A percentile compares a stretch with the other conserved stretches of the same genome.
Evolutionary conservation across 2,329 filamentous ascomycete genomes (phyloP).

Genomic region (Penicillium concentricum): DNA sequence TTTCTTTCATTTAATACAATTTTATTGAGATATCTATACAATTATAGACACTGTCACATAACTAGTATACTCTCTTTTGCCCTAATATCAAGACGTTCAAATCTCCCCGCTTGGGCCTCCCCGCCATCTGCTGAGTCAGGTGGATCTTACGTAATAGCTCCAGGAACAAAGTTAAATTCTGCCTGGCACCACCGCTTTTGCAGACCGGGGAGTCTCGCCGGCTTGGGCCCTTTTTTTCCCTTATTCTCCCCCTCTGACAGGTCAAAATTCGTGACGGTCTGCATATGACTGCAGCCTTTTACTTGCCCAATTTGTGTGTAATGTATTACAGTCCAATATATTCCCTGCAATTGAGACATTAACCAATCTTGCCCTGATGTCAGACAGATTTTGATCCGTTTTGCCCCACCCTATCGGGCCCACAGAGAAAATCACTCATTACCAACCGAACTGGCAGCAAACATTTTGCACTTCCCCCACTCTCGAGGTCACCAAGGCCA

Average conservation of each 20-base stretch:
- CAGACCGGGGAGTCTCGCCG: conserved; percentile 2
- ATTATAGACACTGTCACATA: too few species aligned
- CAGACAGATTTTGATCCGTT: conserved; percentile 23
- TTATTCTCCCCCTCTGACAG: background rate
- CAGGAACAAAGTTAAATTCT: conserved; percentile 16
- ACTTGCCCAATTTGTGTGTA: background rate
- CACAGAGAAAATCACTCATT: conserved; percentile 29
- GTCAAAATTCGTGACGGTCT: conserved; percentile 5
- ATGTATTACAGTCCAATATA: background rate
- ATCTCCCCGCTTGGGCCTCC: background rate
- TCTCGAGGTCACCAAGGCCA: conserved; percentile 15
- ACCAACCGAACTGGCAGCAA: conserved; percentile 21
- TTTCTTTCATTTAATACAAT: too few species aligned
- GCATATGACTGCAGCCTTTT: background rate
- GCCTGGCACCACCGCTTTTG: conserved; percentile 11
- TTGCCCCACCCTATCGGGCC: conserved; percentile 24
- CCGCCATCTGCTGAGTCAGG: background rate
- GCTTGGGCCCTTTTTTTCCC: background rate
- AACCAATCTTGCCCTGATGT: conserved; percentile 20
- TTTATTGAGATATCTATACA: too few species aligned
- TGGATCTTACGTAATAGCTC: background rate
- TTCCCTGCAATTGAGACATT: background rate
- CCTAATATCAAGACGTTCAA: background rate
- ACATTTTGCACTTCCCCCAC: conserved; percentile 21
- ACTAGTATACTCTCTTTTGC: background rate